Base-by-base conservation (phyloP, 2,329 filamentous ascomycete species). In the Pseudogymnoascus sp. region DNA sequence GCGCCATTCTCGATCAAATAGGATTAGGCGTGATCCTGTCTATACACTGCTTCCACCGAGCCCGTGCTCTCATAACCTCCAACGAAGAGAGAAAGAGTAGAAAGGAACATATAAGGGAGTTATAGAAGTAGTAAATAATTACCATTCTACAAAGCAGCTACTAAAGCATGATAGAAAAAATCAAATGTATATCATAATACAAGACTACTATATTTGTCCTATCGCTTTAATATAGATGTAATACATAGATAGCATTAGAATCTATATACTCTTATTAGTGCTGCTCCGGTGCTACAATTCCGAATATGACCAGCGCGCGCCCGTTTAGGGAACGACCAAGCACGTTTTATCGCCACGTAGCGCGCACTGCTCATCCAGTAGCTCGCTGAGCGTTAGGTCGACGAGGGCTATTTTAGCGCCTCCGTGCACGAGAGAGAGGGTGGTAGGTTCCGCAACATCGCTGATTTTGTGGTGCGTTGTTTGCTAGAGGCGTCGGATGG, bases 251-350 rank as follows among this genome's bases (percentile, higher is more conserved):
- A 28, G 28, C 28, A 28, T 28, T 28, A 28, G 28, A 28, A 28
- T 28, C 5, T 28, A 28, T 28, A 28, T 28, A 8, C 5, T 28
- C 28, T 28, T 28, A 28, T 28, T 28, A 28, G 28, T 28, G 28
- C 28, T 80, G 68, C 82, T 84, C 74, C 88, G 83, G 64, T 84
- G 79, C 69, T 85, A 84, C 61, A 89, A 77, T 65, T 87, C 80
- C 66, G 83, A 80, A 75, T 89, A 89, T 0, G 86, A 88, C 88
- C 88, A 92, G 70, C 89, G 80, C 3, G 87, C 83, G 1, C 85
- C 86, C 0, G 88, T 91, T 88, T 88, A 92, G 0, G 89, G 87
- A 60, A 89, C 88, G 23, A 92, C 81, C 42, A 93, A 75, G 65
- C 85, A 89, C 72, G 92, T 88, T 62, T 83, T 49, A 60, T 82